These are phyloP conservation scores for Trichoderma asperelloides DNA, from an alignment of 495 filamentous ascomycete genomes.

Conservation along the genomic window DNA sequence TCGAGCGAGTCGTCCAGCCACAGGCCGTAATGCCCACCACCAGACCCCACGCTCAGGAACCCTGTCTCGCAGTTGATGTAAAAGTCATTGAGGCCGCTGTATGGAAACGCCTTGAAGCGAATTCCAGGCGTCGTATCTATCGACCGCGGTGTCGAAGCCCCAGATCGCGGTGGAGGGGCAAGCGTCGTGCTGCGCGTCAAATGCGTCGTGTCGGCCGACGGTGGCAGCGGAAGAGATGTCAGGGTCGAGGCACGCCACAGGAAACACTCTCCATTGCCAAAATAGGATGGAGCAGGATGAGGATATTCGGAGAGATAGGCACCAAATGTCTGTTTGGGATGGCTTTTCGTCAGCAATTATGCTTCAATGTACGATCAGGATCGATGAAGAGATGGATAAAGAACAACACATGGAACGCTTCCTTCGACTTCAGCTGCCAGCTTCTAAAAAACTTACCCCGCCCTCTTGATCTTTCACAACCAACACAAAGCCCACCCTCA, in stretches of 20 bases:
- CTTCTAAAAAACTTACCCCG: slow-evolving; percentile 44
- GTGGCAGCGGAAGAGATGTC: slow-evolving; percentile 60
- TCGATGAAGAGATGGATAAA: neutral
- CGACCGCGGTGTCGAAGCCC: slow-evolving; percentile 20
- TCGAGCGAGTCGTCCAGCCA: slow-evolving; percentile 90
- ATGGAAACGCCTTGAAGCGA: slow-evolving; percentile 94
- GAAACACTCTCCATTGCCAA: slow-evolving; percentile 94
- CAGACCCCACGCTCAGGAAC: slow-evolving; percentile 81
- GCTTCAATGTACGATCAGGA: neutral
- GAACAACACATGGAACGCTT: neutral
- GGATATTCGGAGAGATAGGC: slow-evolving; percentile 88
- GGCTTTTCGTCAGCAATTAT: neutral
- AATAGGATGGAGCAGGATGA: slow-evolving; percentile 74
- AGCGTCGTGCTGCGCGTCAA: slow-evolving; percentile 63
- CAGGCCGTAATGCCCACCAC: slow-evolving; percentile 80
- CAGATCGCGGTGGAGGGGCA: slow-evolving; percentile 23
- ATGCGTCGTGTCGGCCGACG: slow-evolving; percentile 63
- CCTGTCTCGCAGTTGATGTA: slow-evolving; percentile 84
- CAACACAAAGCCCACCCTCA: slow-evolving; percentile 75
- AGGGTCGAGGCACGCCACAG: slow-evolving; percentile 76
- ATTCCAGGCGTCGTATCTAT: slow-evolving; percentile 41
- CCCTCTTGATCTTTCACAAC: slow-evolving; percentile 69
- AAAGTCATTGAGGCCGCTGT: slow-evolving; percentile 92
- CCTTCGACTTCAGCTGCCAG: neutral
- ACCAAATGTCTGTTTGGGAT: slow-evolving; percentile 63